Evolutionary conservation across 371 early-diverging fungal genomes (phyloP).

Genomic region (Funneliformis caledonium): DNA sequence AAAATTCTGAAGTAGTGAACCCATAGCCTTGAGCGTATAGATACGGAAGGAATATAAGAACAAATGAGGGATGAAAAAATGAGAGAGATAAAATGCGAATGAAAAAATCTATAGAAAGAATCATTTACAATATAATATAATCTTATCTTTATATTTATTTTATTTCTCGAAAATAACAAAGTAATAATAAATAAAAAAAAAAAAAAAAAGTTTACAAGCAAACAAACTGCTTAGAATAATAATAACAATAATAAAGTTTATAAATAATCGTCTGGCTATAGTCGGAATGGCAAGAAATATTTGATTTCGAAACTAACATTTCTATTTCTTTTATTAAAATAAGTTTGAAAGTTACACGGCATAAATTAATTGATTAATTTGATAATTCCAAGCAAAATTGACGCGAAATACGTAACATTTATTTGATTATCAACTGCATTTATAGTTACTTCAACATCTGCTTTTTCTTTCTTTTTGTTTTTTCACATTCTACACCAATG

Average conservation of each 20-base stretch:
- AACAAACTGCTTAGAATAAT: no score
- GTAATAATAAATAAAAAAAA: no score
- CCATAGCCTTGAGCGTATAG: constrained; percentile 3
- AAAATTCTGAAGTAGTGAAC: background rate
- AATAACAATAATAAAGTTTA: no score
- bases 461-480: no score
- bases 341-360: background rate
- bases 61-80: constrained; percentile 33
- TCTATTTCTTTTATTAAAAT: background rate
- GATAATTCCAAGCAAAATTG: background rate
- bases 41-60: constrained; percentile 6
- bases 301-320: no score
- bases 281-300: no score
- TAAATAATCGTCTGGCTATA: no score
- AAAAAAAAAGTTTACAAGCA: no score
- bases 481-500: background rate
- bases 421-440: background rate
- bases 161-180: no score
- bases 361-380: background rate
- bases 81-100: constrained; percentile 19
- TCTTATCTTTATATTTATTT: no score
- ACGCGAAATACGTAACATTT: background rate
- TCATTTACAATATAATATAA: background rate
- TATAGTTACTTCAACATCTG: no score
- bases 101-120: constrained; percentile 37